A percentile compares a stretch with the other conserved stretches of the same genome.
Conservation (phyloP, 108 stramenopile genomes). For the Skeletonema menzelii region DNA sequence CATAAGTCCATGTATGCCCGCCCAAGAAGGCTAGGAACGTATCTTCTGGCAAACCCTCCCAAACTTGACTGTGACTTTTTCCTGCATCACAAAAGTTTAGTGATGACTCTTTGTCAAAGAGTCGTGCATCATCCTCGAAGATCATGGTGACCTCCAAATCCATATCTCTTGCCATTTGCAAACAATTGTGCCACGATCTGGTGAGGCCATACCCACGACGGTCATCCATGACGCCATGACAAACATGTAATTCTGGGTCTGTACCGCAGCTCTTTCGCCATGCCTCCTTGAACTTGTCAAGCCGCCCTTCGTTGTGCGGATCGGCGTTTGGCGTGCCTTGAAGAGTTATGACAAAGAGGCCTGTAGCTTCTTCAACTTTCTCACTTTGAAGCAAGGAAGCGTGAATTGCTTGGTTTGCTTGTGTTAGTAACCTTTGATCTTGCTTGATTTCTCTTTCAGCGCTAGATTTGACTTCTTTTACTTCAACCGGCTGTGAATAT, state of each 20-base stretch:
- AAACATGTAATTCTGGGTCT: neutral
- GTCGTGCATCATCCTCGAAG: slow-evolving; percentile 17
- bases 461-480: too few species aligned
- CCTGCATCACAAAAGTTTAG: neutral
- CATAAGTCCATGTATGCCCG: slow-evolving; percentile 13
- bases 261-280: neutral
- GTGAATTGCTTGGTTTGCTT: too few species aligned
- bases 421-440: too few species aligned
- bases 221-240: slow-evolving; percentile 9
- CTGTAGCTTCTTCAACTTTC: too few species aligned
- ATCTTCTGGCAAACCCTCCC: neutral
- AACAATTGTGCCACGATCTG: slow-evolving; percentile 7
- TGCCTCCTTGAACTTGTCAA: neutral
- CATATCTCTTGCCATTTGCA: slow-evolving; percentile 1
- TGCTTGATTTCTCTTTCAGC: too few species aligned
- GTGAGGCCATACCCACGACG: slow-evolving; percentile 22
- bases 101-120: neutral
- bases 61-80: neutral
- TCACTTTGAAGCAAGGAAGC: too few species aligned
- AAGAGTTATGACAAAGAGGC: neutral
- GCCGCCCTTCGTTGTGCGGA: neutral
- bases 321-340: neutral
- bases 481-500: neutral
- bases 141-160: slow-evolving; percentile 9
- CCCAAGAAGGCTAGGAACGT: slow-evolving; percentile 15